Conservation (phyloP, 164 flowering plant genomes). For the Tetracentron sinense region DNA sequence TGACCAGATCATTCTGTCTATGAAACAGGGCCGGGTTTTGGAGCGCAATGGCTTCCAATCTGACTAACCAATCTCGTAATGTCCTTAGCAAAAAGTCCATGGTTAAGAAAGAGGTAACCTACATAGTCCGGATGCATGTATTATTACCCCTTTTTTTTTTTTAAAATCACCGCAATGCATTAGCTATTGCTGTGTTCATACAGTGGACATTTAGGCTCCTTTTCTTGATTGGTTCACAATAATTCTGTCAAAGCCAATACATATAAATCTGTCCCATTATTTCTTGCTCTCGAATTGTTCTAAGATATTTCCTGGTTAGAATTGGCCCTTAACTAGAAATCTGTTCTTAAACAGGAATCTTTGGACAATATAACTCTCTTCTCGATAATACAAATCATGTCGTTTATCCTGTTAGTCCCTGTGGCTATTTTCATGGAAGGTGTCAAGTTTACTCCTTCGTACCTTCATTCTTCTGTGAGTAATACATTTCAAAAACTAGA, state of each 20-base stretch:
- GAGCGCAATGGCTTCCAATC: conserved; percentile 99
- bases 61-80: conserved; percentile 87
- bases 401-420: conserved; percentile 55
- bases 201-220: too few relatives aligned
- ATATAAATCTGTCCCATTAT: neutral
- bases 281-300: neutral
- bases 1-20: neutral
- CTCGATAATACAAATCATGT: conserved; percentile 66
- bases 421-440: conserved; percentile 64
- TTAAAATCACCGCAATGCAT: too few relatives aligned
- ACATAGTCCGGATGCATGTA: neutral
- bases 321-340: conserved; percentile 10
- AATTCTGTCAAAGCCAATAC: neutral
- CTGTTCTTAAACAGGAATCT: conserved; percentile 57
- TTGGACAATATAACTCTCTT: conserved; percentile 77
- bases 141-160: too few relatives aligned
- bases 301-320: neutral
- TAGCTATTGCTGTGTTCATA: too few relatives aligned
- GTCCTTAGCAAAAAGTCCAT: conserved; percentile 93
- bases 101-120: conserved; percentile 78
- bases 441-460: conserved; percentile 59
- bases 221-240: neutral
- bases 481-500: neutral
- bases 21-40: conserved; percentile 80
- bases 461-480: conserved; percentile 64